Evolutionary conservation across 208 protist species (phyloP), one percentile per base, ranked within the genome.

Genomic region (Acanthamoeba royreba): DNA sequence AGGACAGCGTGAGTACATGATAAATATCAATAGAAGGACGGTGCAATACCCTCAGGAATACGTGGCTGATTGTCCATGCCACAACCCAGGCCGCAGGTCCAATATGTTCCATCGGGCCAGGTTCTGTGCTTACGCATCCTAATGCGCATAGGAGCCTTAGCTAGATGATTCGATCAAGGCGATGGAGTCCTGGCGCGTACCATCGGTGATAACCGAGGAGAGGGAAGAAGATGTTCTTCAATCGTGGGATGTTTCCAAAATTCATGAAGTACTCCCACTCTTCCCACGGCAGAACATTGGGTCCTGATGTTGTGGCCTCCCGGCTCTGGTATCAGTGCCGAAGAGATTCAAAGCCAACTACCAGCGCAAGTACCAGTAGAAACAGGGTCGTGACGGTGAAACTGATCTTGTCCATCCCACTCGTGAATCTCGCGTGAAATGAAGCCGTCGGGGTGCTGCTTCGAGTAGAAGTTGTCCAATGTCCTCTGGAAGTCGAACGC

Each of bases 381-480:
- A 0, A 31, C 35, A 25, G 79, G 79, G 31, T 87, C 79, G 49
- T 87, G 79, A 25, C 79, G 40, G 17, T 87, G 79, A 19, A 87
- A 87, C 33, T 87, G 79, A 45, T 87, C 79, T 45, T 58, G 49
- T 17, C 79, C 79, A 19, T 87, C 79, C 79, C 79, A 87, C 49
- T 87, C 13, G 31, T 87, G 79, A 17, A 87, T 87, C 79, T 87
- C 79, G 49, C 79, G 79, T 4, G 19, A 43, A 19, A 87, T 52
- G 79, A 87, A 87, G 19, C 79, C 79, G 79, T 87, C 79, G n/a
- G 79, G 79, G 25, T 87, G 79, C 43, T 87, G 79, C 79, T 87
- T 87, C 43, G 79, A 38, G 49, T 87, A 87, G 79, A 87, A 87
- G 79, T 87, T 87, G 79, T 87, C 79, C 79, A 87, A 45, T 35